Evolutionary conservation across 768 basidiomycete species (phyloP).

Genomic region (Mycena vitilis): DNA sequence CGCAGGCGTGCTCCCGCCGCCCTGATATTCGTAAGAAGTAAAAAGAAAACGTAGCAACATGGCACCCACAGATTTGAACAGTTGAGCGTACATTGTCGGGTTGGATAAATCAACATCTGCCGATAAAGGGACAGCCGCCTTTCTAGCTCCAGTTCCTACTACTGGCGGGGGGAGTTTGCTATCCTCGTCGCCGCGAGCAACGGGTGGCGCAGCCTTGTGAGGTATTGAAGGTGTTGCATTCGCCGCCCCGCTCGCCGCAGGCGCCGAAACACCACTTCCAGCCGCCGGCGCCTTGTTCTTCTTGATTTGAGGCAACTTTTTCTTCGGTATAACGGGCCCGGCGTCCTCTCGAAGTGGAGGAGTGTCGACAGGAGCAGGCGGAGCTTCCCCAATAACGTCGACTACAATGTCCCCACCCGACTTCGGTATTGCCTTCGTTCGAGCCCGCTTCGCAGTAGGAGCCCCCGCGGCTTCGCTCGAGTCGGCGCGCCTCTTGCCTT

Average conservation of each 20-base stretch:
- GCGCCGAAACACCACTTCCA: slow-evolving; percentile 40
- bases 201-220: slow-evolving; percentile 40
- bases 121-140: slow-evolving; percentile 57
- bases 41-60: background rate
- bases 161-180: slow-evolving; percentile 40
- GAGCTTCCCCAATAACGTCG: slow-evolving; percentile 48
- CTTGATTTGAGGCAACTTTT: slow-evolving; percentile 77
- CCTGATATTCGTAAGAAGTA: slow-evolving; percentile 38
- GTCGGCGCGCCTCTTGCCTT: slow-evolving; percentile 46
- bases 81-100: slow-evolving; percentile 67
- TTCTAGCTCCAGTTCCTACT: slow-evolving; percentile 46
- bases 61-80: slow-evolving; percentile 67
- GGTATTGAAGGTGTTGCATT: slow-evolving; percentile 27
- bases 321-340: slow-evolving; percentile 59
- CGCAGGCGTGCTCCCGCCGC: slow-evolving; percentile 58
- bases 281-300: slow-evolving; percentile 61
- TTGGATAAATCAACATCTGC: slow-evolving; percentile 75
- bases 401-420: slow-evolving; percentile 47
- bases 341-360: slow-evolving; percentile 46
- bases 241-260: slow-evolving; percentile 41
- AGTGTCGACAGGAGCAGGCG: slow-evolving; percentile 36
- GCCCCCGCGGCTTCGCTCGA: slow-evolving; percentile 35
- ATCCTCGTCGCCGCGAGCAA: slow-evolving; percentile 42
- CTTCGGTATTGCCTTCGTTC: slow-evolving; percentile 43
- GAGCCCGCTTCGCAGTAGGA: slow-evolving; percentile 47